These are phyloP conservation scores for Laetiporus sulphureus DNA, from an alignment of 1,284 basidiomycete species.

Conservation along the genomic window DNA sequence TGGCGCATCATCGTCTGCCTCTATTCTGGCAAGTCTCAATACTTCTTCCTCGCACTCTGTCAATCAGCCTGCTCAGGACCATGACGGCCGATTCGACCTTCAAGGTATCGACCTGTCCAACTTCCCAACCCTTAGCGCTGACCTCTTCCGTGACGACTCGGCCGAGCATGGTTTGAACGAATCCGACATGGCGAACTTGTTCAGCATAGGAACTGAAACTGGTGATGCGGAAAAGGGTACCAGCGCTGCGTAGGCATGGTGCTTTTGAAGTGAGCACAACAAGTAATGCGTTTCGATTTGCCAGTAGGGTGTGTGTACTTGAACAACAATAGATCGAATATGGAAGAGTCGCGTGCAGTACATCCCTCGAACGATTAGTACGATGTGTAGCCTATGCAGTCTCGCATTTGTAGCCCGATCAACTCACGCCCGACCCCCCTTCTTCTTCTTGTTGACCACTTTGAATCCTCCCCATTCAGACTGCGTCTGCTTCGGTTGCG, in stretches of 20 bases:
- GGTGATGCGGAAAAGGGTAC: no score
- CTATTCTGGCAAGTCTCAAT: conserved; percentile 28
- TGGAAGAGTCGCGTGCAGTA: no score
- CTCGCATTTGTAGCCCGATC: no score
- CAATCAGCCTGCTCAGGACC: conserved; percentile 1
- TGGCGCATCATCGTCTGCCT: conserved; percentile 30
- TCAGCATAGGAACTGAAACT: conserved; percentile 17
- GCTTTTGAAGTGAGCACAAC: no score
- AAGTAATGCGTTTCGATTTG: not conserved
- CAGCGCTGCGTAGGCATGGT: no score
- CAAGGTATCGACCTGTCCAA: conserved; percentile 11
- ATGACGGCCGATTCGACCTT: conserved; percentile 10
- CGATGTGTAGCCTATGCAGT: no score
- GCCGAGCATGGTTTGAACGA: conserved; percentile 11
- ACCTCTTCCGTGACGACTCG: conserved; percentile 9
- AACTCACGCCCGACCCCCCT: conserved; percentile 48
- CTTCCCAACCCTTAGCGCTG: conserved; percentile 2
- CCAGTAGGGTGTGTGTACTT: not conserved
- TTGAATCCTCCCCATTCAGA: conserved; percentile 84
- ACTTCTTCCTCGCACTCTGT: conserved; percentile 5
- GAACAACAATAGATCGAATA: not conserved
- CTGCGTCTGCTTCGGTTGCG: conserved; percentile 69
- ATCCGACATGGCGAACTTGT: conserved; percentile 16
- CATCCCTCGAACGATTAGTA: no score
- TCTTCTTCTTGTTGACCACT: conserved; percentile 91